phyloP scores from a whole-genome alignment of 495 filamentous ascomycete genomes.

The Pseudoneurospora amorphoporcata region DNA sequence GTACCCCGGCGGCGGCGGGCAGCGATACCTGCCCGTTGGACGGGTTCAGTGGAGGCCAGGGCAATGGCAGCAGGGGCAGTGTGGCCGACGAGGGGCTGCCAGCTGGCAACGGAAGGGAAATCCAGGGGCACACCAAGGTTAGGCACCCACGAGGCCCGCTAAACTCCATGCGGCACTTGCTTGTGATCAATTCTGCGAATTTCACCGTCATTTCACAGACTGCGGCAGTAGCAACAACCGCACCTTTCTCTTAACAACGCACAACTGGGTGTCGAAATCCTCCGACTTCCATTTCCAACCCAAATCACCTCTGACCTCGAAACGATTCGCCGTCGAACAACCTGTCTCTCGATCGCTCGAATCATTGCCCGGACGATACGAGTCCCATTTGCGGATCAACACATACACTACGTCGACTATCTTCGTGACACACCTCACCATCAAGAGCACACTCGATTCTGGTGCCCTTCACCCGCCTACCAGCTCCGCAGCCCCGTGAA shows the following conservation, averaged over 20 bases:
- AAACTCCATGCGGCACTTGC: neutral
- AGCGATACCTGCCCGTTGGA: neutral
- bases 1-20: neutral
- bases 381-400: neutral
- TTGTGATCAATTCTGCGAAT: neutral
- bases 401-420: neutral
- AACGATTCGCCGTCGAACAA: neutral
- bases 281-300: neutral
- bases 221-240: neutral
- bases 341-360: neutral
- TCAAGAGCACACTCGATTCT: neutral
- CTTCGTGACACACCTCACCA: neutral
- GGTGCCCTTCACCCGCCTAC: neutral
- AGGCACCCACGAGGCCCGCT: neutral
- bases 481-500: neutral
- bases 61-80: neutral
- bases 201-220: neutral
- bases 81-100: slow-evolving; percentile 13
- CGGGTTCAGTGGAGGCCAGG: neutral
- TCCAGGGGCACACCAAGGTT: neutral
- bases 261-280: neutral
- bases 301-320: neutral
- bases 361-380: neutral
- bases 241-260: neutral
- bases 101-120: slow-evolving; percentile 10